Conservation (phyloP, 208 protist genomes). For the Paratrypanosoma confusum region DNA sequence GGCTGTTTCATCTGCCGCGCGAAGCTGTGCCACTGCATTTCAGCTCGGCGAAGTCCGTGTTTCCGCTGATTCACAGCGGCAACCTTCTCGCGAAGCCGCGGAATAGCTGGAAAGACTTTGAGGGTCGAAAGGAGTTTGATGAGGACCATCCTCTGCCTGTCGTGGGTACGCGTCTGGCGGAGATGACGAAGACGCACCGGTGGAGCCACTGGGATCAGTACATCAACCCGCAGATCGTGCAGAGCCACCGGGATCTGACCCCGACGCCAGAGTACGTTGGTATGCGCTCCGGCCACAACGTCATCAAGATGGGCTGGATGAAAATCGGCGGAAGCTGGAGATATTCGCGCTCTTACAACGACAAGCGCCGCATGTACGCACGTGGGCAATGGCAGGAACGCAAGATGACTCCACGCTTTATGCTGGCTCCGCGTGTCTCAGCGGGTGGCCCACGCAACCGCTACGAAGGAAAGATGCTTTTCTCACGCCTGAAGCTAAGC, state of each 20-base stretch:
- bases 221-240: constrained; percentile 74
- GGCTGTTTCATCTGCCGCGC: constrained; percentile 59
- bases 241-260: constrained; percentile 50
- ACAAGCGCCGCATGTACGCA: constrained; percentile 56
- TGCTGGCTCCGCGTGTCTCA: constrained; percentile 81
- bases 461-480: constrained; percentile 76
- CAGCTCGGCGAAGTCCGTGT: constrained; percentile 63
- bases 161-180: constrained; percentile 61
- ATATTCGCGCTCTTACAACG: constrained; percentile 77
- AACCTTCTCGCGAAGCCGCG: constrained; percentile 74
- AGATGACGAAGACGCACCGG: constrained; percentile 64
- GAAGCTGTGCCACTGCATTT: constrained; percentile 68
- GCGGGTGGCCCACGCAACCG: constrained; percentile 68
- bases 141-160: constrained; percentile 75
- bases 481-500: constrained; percentile 47
- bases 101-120: constrained; percentile 73
- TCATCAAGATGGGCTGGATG: constrained; percentile 88
- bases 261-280: constrained; percentile 79
- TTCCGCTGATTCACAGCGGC: constrained; percentile 83
- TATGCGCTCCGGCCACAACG: constrained; percentile 66
- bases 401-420: constrained; percentile 86
- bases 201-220: constrained; percentile 84
- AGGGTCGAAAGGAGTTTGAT: constrained; percentile 69
- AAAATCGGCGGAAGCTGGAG: constrained; percentile 86
- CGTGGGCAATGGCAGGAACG: constrained; percentile 84